phyloP scores from a whole-genome alignment of 495 filamentous ascomycete species.

The Talaromyces borbonicus region DNA sequence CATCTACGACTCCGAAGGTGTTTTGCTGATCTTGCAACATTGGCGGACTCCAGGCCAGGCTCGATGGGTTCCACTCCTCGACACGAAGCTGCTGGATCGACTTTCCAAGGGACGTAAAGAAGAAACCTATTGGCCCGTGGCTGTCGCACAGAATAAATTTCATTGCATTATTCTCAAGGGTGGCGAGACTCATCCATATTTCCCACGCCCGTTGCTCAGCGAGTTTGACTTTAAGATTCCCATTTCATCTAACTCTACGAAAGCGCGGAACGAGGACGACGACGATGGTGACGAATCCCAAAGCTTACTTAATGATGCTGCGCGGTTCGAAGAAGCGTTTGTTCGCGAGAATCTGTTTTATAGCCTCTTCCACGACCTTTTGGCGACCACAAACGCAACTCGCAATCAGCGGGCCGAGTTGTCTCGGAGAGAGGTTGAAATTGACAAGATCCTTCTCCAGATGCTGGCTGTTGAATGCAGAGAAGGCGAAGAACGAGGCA shows the following conservation, averaged over 20 bases:
- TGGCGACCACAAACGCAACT: slow-evolving; percentile 49
- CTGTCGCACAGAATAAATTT: slow-evolving; percentile 83
- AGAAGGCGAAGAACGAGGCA: slow-evolving; percentile 83
- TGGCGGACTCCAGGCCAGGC: slow-evolving; percentile 82
- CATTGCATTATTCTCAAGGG: slow-evolving; percentile 99
- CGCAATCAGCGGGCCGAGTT: slow-evolving; percentile 56
- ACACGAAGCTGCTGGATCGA: slow-evolving; percentile 75
- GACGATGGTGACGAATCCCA: slow-evolving; percentile 21
- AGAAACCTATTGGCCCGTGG: slow-evolving; percentile 91
- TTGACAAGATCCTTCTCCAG: slow-evolving; percentile 84
- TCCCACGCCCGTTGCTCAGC: slow-evolving; percentile 80
- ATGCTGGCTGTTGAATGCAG: slow-evolving; percentile 83
- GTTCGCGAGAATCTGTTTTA: slow-evolving; percentile 63
- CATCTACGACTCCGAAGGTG: slow-evolving; percentile 85
- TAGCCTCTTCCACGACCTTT: slow-evolving; percentile 60
- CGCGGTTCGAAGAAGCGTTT: slow-evolving; percentile 62
- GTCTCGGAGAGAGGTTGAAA: slow-evolving; percentile 59
- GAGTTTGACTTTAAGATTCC: slow-evolving; percentile 93
- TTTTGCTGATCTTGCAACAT: slow-evolving; percentile 76
- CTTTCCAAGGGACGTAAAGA: slow-evolving; percentile 73
- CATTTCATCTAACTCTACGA: slow-evolving; percentile 43
- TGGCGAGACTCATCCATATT: slow-evolving; percentile 86
- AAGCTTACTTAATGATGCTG: slow-evolving; percentile 24
- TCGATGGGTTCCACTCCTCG: slow-evolving; percentile 82
- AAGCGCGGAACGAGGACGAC: slow-evolving; percentile 27